Evolutionary conservation across 257 asterid genomes (phyloP), one percentile per base, ranked within the genome.

Genomic region (Plantago elongata): DNA sequence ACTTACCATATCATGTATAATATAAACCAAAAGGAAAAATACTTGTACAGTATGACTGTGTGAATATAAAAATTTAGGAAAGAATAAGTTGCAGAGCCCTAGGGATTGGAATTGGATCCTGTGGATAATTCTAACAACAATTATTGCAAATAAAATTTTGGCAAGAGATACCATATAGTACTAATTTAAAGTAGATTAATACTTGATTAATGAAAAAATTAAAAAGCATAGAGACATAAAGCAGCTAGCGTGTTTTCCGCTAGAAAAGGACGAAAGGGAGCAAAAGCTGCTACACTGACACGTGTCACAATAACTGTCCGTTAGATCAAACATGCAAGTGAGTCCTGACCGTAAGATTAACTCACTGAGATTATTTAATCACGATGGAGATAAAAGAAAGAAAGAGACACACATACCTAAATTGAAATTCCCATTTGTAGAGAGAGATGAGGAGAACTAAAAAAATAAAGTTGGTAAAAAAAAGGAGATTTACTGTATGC

Each of bases 211-310:
- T 37, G 9, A n/a, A 9, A 58, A 9, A 58, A 58, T 38, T n/a
- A 40, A 58, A 58, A 58, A 58, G 63, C 83, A 65, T 65, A 65
- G 82, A 65, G 90, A 83, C 87, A 82, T 80, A 84, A 84, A 87
- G 90, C 70, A 82, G 85, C 90, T 87, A 82, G 84, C 90, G 89
- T 81, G 80, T 81, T 84, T 84, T 79, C 61, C 83, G 93, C 86
- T 75, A 71, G 76, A 54, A 66, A 81, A 75, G 82, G 83, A 69
- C 81, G 67, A 77, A 83, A 34, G 9, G 79, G 69, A 67, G 78
- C 72, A 75, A 84, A 79, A 74, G 81, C 78, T 74, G 69, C 38
- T 56, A 45, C 72, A 15, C 16, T 9, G 72, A 54, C 84, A 79
- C 89, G 90, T 87, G 88, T 72, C 78, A 8, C 0, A 0, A 9